phyloP scores from a whole-genome alignment of 371 early-diverging fungal species.

The Phascolomyces articulosus region DNA sequence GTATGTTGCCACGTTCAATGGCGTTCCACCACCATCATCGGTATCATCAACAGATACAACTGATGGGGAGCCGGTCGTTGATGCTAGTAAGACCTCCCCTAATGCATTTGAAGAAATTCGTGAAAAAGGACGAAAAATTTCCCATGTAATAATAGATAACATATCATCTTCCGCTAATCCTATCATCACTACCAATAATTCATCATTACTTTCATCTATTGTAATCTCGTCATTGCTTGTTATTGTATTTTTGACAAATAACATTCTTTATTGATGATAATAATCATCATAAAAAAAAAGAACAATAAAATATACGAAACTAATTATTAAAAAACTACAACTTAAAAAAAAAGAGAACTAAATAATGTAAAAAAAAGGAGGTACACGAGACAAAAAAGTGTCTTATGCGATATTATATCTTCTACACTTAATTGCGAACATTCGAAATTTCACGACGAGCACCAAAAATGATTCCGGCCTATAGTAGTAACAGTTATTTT shows the following conservation, averaged over 20 bases:
- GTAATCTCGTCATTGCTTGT: not conserved
- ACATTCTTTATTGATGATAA: too few relatives aligned
- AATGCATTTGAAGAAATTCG: not conserved
- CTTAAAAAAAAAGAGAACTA: too few relatives aligned
- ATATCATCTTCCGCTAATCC: not conserved
- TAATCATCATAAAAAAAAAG: too few relatives aligned
- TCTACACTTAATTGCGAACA: not conserved
- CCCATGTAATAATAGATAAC: constrained; percentile 10
- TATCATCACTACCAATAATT: not conserved
- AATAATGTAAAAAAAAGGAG: not conserved
- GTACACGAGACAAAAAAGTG: not conserved
- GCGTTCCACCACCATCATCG: not conserved
- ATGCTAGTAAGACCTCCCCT: not conserved
- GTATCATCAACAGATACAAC: not conserved
- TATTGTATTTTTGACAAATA: too few relatives aligned
- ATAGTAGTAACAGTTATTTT: not conserved
- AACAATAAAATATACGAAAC: too few relatives aligned
- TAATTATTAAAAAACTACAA: too few relatives aligned
- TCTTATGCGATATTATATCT: not conserved
- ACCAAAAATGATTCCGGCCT: constrained; percentile 57
- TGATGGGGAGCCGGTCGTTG: not conserved
- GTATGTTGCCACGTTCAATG: constrained; percentile 59
- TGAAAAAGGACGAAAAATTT: not conserved
- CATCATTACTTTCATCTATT: not conserved
- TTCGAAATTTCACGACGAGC: constrained; percentile 48